A percentile compares a stretch with the other conserved stretches of the same genome.
These are phyloP conservation scores for Aspergillus aculeatus DNA, from an alignment of 2,329 filamentous ascomycete genomes.

Conservation along the genomic window DNA sequence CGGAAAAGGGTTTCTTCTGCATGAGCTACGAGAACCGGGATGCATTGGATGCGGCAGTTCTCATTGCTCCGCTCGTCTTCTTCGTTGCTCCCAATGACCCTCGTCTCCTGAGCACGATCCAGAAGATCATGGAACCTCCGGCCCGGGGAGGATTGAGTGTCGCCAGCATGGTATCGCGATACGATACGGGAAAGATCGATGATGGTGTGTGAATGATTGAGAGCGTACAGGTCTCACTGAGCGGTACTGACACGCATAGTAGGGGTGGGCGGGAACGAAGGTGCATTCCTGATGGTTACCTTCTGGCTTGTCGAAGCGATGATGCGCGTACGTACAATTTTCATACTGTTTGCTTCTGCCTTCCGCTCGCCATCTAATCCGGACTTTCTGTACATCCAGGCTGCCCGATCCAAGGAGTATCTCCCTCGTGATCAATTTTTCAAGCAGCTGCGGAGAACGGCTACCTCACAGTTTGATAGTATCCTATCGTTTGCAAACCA, in stretches of 20 bases:
- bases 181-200: conserved; percentile 66
- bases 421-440: conserved; percentile 27
- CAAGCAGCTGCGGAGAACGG: conserved; percentile 39
- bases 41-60: conserved; percentile 62
- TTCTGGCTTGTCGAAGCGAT: conserved; percentile 81
- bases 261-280: conserved; percentile 73
- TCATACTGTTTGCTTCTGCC: conserved; percentile 20
- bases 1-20: conserved; percentile 66
- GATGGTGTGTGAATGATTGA: conserved; percentile 54
- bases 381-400: conserved; percentile 14
- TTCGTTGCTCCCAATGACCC: conserved; percentile 77
- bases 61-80: conserved; percentile 75
- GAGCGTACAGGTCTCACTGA: not conserved
- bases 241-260: conserved; percentile 2
- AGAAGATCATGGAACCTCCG: conserved; percentile 67
- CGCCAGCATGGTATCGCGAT: conserved; percentile 73
- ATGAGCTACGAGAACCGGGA: conserved; percentile 74
- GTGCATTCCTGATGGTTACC: conserved; percentile 77
- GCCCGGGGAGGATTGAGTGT: conserved; percentile 75
- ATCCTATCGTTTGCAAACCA: conserved; percentile 76
- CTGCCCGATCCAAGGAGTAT: conserved; percentile 22
- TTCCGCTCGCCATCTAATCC: not conserved
- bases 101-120: conserved; percentile 69
- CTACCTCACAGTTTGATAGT: conserved; percentile 73
- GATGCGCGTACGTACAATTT: conserved; percentile 57